Percentiles rank a stretch among this genome's conserved stretches.
Conservation (phyloP, 306 rosid species). For the Glycine latifolia region DNA sequence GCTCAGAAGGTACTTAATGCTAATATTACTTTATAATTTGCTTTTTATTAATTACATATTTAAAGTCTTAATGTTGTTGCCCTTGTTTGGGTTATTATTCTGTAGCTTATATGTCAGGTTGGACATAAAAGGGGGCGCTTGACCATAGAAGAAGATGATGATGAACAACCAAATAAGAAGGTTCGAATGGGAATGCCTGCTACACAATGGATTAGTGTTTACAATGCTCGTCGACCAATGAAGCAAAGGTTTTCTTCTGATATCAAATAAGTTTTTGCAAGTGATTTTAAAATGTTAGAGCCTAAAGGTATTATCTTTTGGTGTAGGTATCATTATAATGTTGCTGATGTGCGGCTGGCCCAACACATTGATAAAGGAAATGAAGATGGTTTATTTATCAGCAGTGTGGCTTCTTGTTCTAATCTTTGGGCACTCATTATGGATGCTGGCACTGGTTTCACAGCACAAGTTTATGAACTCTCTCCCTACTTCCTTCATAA, state of each 20-base stretch:
- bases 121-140: constrained; percentile 91
- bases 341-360: constrained; percentile 78
- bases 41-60: constrained; percentile 16
- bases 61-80: constrained; percentile 26
- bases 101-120: constrained; percentile 77
- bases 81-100: constrained; percentile 40
- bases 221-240: constrained; percentile 91
- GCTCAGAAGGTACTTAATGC: constrained; percentile 79
- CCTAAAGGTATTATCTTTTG: constrained; percentile 13
- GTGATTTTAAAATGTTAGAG: constrained; percentile 8
- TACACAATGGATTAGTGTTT: constrained; percentile 93
- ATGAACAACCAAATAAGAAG: constrained; percentile 92
- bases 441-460: constrained; percentile 97
- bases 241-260: constrained; percentile 80
- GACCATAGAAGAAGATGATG: constrained; percentile 79
- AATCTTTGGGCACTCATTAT: constrained; percentile 92
- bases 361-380: constrained; percentile 91
- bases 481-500: constrained; percentile 81
- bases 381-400: constrained; percentile 85
- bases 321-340: constrained; percentile 92
- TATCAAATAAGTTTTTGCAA: constrained; percentile 15
- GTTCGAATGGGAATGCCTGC: constrained; percentile 89
- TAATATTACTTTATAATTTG: not conserved
- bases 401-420: constrained; percentile 78
- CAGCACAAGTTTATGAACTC: constrained; percentile 81